Evolutionary conservation across 1,139 yeast species (phyloP).

Genomic region (Yamadazyma taylorii): DNA sequence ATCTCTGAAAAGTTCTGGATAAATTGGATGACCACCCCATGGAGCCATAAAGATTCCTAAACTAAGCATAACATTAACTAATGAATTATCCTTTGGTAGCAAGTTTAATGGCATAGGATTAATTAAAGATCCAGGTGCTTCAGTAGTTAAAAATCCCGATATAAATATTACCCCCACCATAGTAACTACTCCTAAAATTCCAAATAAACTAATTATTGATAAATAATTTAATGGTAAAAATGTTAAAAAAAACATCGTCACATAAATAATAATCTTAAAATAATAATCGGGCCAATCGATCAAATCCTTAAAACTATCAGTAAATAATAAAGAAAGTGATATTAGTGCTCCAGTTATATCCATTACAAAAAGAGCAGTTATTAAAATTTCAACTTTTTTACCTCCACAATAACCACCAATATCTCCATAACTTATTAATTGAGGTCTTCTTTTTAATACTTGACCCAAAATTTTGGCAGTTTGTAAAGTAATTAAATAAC

Average conservation of each 20-base stretch:
- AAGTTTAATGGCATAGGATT: slow-evolving; percentile 49
- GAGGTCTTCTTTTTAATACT: slow-evolving; percentile 29
- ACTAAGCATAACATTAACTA: slow-evolving; percentile 46
- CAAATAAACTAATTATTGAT: slow-evolving; percentile 71
- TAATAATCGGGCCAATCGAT: slow-evolving; percentile 47
- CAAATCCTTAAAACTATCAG: slow-evolving; percentile 77
- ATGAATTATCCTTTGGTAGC: slow-evolving; percentile 53
- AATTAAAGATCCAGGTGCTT: slow-evolving; percentile 67
- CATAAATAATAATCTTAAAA: slow-evolving; percentile 53
- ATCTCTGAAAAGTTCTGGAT: slow-evolving; percentile 76
- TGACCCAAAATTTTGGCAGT: slow-evolving; percentile 60
- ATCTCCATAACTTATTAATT: slow-evolving; percentile 41
- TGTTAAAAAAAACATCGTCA: slow-evolving; percentile 57
- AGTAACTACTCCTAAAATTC: slow-evolving; percentile 68
- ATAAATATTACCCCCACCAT: slow-evolving; percentile 57
- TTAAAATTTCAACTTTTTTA: slow-evolving; percentile 48
- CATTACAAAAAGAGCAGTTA: slow-evolving; percentile 69
- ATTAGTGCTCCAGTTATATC: slow-evolving; percentile 81
- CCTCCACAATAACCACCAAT: slow-evolving; percentile 51
- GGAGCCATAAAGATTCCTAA: slow-evolving; percentile 82
- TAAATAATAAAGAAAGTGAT: slow-evolving; percentile 72
- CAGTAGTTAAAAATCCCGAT: slow-evolving; percentile 59
- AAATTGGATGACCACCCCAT: slow-evolving; percentile 90
- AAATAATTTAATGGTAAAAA: slow-evolving; percentile 72
- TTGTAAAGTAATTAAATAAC: slow-evolving; percentile 64